phyloP scores from a whole-genome alignment of 225 moss, liverwort and hornwort genomes.

The Bryum argenteum region DNA sequence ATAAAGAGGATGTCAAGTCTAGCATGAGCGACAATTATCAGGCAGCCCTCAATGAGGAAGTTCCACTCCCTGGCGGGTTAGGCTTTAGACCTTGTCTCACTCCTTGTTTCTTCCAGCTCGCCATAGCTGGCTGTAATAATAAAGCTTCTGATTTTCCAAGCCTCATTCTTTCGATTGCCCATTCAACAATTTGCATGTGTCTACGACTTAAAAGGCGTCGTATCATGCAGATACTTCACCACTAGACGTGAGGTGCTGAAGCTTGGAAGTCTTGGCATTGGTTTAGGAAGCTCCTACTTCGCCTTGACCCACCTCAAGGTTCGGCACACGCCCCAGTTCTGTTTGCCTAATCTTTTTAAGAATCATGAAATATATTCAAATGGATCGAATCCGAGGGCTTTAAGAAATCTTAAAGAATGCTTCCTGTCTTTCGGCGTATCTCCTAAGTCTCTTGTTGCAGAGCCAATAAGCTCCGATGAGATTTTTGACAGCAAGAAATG shows the following conservation, averaged over 20 bases:
- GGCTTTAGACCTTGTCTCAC: slow-evolving; percentile 48
- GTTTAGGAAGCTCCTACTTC: slow-evolving; percentile 66
- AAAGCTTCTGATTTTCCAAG: slow-evolving; percentile 27
- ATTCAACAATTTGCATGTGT: slow-evolving; percentile 5
- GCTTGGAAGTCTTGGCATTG: slow-evolving; percentile 73
- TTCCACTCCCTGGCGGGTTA: slow-evolving; percentile 70
- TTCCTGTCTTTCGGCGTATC: background rate
- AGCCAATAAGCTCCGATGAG: background rate
- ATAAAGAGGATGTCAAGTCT: slow-evolving; percentile 41
- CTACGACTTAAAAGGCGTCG: slow-evolving; percentile 31
- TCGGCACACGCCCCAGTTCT: slow-evolving; percentile 24
- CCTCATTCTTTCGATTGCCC: slow-evolving; percentile 10
- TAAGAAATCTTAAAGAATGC: background rate
- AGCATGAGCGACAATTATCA: slow-evolving; percentile 55
- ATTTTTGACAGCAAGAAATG: slow-evolving; percentile 23
- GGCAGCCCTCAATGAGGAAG: slow-evolving; percentile 58
- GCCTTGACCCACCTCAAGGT: slow-evolving; percentile 77
- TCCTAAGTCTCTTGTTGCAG: slow-evolving; percentile 13
- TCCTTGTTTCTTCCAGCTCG: slow-evolving; percentile 45
- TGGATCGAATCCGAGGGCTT: no score
- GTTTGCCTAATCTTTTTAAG: slow-evolving; percentile 10
- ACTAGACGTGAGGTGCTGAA: slow-evolving; percentile 93
- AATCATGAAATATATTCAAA: background rate
- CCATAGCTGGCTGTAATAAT: slow-evolving; percentile 46
- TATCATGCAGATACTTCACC: slow-evolving; percentile 57